Evolutionary conservation across 371 early-diverging fungal genomes (phyloP).

Genomic region (Syncephalastrum racemosum): DNA sequence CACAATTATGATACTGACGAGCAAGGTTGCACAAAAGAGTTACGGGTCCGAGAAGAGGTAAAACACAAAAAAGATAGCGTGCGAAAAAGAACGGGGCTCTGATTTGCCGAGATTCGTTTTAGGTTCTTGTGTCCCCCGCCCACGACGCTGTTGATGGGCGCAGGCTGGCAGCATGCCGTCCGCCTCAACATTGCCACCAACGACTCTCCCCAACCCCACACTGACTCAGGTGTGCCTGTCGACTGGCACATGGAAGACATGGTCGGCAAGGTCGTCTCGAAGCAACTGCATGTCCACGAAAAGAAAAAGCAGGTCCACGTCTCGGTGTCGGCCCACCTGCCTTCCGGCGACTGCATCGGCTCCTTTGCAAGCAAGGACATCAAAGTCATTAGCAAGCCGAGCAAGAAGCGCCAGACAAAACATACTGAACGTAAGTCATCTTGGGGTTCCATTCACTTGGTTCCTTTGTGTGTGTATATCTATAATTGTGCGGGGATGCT

Average conservation of each 20-base stretch:
- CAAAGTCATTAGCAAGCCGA: slow-evolving; percentile 79
- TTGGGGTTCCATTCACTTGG: not conserved
- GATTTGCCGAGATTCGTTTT: slow-evolving; percentile 9
- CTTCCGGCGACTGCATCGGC: slow-evolving; percentile 54
- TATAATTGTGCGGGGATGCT: not conserved
- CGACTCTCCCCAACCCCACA: slow-evolving; percentile 12
- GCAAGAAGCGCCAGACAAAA: slow-evolving; percentile 68
- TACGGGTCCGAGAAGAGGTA: slow-evolving; percentile 75
- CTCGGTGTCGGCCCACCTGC: slow-evolving; percentile 59
- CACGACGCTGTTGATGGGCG: slow-evolving; percentile 66
- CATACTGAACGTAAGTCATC: slow-evolving; percentile 8
- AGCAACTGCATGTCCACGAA: slow-evolving; percentile 74
- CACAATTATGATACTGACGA: slow-evolving; percentile 65
- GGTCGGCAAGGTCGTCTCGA: slow-evolving; percentile 66
- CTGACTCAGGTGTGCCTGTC: slow-evolving; percentile 16
- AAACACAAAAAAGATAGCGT: slow-evolving; percentile 10
- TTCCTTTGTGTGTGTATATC: not conserved
- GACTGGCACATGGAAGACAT: slow-evolving; percentile 18
- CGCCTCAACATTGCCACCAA: slow-evolving; percentile 8
- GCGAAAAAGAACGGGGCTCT: slow-evolving; percentile 15
- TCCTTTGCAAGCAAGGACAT: slow-evolving; percentile 68
- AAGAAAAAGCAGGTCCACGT: slow-evolving; percentile 71
- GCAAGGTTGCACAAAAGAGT: slow-evolving; percentile 77
- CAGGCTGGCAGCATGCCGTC: slow-evolving; percentile 40
- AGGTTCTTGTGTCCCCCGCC: slow-evolving; percentile 74